phyloP scores from a whole-genome alignment of 805 yeast species.

The Pichia paraexigua region DNA sequence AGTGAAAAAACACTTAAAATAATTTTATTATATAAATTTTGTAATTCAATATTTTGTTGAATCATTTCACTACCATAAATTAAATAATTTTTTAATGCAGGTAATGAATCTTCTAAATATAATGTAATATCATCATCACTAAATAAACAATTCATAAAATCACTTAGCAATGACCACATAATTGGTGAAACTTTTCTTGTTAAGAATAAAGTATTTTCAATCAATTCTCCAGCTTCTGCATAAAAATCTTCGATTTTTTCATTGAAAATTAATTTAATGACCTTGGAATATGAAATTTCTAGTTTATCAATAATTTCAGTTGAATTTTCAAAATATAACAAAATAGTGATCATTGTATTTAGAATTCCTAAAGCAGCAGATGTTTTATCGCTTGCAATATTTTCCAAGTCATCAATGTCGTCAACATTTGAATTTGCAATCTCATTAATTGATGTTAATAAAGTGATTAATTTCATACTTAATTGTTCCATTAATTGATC shows the following conservation, averaged over 20 bases:
- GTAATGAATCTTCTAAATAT: slow-evolving; percentile 68
- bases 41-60: slow-evolving; percentile 37
- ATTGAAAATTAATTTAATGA: slow-evolving; percentile 56
- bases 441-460: slow-evolving; percentile 66
- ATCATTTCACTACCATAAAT: slow-evolving; percentile 46
- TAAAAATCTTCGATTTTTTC: slow-evolving; percentile 70
- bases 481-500: slow-evolving; percentile 50
- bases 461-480: slow-evolving; percentile 66
- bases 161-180: slow-evolving; percentile 67
- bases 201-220: slow-evolving; percentile 65
- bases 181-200: slow-evolving; percentile 53
- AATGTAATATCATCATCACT: slow-evolving; percentile 48
- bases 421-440: slow-evolving; percentile 31
- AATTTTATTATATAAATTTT: slow-evolving; percentile 43
- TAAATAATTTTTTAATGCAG: slow-evolving; percentile 67
- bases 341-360: slow-evolving; percentile 81
- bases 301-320: slow-evolving; percentile 56
- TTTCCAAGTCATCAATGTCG: slow-evolving; percentile 46
- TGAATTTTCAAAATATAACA: slow-evolving; percentile 80
- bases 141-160: slow-evolving; percentile 31
- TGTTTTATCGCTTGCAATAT: slow-evolving; percentile 55
- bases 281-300: slow-evolving; percentile 70
- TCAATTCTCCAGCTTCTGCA: slow-evolving; percentile 74
- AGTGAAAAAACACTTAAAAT: slow-evolving; percentile 34
- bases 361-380: slow-evolving; percentile 82